phyloP scores from a whole-genome alignment of 108 stramenopile genomes.

The Cyclotella atomus region DNA sequence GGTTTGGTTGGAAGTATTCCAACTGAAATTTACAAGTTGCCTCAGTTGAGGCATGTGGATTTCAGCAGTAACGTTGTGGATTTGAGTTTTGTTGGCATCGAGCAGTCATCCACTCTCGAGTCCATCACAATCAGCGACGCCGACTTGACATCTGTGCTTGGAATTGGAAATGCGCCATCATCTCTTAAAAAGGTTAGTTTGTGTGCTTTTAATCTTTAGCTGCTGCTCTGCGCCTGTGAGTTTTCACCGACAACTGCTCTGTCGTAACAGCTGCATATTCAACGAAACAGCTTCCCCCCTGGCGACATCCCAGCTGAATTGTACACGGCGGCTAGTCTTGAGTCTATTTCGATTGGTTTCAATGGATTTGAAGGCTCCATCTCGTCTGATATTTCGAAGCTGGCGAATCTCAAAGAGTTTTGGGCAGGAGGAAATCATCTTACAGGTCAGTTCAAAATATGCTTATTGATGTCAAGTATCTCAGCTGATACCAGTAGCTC shows the following conservation, averaged over 20 bases:
- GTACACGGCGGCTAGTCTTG: slow-evolving; percentile 45
- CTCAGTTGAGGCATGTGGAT: slow-evolving; percentile 60
- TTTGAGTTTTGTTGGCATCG: slow-evolving; percentile 66
- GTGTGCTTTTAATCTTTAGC: background rate
- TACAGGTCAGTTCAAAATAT: slow-evolving; percentile 30
- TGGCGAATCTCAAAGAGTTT: slow-evolving; percentile 58
- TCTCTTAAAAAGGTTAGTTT: slow-evolving; percentile 41
- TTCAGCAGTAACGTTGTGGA: slow-evolving; percentile 69
- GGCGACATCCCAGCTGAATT: slow-evolving; percentile 67
- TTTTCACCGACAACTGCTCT: background rate
- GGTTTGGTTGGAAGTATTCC: slow-evolving; percentile 64
- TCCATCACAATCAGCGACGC: slow-evolving; percentile 63
- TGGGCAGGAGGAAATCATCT: slow-evolving; percentile 46
- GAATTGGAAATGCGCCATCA: slow-evolving; percentile 60
- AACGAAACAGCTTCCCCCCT: slow-evolving; percentile 59
- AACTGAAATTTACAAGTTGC: slow-evolving; percentile 64
- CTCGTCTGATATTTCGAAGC: slow-evolving; percentile 53
- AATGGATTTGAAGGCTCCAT: slow-evolving; percentile 65
- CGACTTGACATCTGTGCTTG: slow-evolving; percentile 54
- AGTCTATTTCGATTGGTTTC: slow-evolving; percentile 54
- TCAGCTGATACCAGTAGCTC: background rate
- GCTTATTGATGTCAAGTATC: background rate
- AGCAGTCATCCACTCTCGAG: slow-evolving; percentile 55
- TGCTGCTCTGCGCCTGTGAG: background rate
- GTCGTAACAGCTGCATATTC: slow-evolving; percentile 52